Conservation (phyloP, 768 basidiomycete species). For the Cystofilobasidium ferigula region DNA sequence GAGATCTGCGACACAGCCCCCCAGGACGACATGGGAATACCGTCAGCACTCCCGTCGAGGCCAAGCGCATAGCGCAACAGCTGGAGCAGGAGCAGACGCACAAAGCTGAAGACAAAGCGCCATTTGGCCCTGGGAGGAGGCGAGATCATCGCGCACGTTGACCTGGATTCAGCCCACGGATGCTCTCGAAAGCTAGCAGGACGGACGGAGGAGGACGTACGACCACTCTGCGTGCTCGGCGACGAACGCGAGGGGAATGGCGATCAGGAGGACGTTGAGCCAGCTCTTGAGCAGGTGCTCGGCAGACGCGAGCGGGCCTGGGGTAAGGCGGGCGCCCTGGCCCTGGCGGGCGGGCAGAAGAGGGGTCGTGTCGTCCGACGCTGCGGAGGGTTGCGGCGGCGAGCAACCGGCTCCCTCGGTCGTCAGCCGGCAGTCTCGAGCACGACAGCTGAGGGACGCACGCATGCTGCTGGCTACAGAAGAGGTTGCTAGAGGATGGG, state of each 20-base stretch:
- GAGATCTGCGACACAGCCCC: constrained; percentile 74
- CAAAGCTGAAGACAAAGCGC: constrained; percentile 22
- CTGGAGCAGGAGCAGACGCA: constrained; percentile 16
- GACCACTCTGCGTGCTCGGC: not conserved
- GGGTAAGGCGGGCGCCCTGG: not conserved
- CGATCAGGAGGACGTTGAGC: constrained; percentile 24
- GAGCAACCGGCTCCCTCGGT: too few relatives aligned
- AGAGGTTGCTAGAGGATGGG: too few relatives aligned
- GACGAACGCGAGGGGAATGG: constrained; percentile 23
- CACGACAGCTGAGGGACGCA: too few relatives aligned
- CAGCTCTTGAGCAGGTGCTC: constrained; percentile 36
- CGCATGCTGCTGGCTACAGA: too few relatives aligned
- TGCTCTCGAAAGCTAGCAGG: too few relatives aligned
- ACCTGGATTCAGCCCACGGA: not conserved
- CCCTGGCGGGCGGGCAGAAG: not conserved
- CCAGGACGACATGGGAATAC: constrained; percentile 33
- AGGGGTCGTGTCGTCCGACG: not conserved
- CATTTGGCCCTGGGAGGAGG: not conserved
- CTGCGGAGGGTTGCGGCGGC: not conserved
- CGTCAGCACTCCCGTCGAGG: constrained; percentile 1
- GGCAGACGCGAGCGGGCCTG: constrained; percentile 30
- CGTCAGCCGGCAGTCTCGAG: too few relatives aligned
- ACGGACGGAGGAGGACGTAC: constrained; percentile 15
- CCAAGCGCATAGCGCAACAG: too few relatives aligned
- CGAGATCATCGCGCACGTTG: not conserved